Conservation (phyloP, 2,329 filamentous ascomycete species). For the Stemphylium vesicarium region DNA sequence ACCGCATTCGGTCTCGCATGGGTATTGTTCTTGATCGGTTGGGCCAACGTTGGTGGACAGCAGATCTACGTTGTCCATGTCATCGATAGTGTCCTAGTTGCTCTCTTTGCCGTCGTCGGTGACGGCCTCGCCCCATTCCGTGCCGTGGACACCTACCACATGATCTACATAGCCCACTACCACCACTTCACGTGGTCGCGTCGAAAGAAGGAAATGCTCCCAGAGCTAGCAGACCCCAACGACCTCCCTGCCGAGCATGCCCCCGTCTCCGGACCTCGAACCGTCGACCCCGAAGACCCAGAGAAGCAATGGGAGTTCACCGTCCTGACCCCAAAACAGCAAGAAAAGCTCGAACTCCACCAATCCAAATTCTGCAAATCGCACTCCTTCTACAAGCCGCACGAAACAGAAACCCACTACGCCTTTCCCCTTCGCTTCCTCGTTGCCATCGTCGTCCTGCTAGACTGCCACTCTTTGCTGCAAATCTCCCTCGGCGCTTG, state of each 20-base stretch:
- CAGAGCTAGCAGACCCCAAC: slow-evolving; percentile 70
- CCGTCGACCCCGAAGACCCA: slow-evolving; percentile 42
- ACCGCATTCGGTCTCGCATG: slow-evolving; percentile 85
- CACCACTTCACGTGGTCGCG: slow-evolving; percentile 69
- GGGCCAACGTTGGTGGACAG: slow-evolving; percentile 79
- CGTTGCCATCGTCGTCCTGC: slow-evolving; percentile 76
- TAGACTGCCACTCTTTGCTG: slow-evolving; percentile 79
- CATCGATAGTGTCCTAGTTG: slow-evolving; percentile 65
- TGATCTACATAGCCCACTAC: slow-evolving; percentile 81
- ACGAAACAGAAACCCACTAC: slow-evolving; percentile 81
- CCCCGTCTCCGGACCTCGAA: slow-evolving; percentile 51
- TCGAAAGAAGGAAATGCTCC: slow-evolving; percentile 67
- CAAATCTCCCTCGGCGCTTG: slow-evolving; percentile 80
- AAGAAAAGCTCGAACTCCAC: slow-evolving; percentile 74
- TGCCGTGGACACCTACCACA: slow-evolving; percentile 83
- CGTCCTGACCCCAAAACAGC: slow-evolving; percentile 69
- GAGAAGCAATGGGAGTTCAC: slow-evolving; percentile 58
- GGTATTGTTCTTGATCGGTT: slow-evolving; percentile 90
- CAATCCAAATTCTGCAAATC: slow-evolving; percentile 80
- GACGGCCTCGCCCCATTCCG: slow-evolving; percentile 73
- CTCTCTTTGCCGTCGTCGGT: slow-evolving; percentile 67
- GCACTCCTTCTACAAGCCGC: slow-evolving; percentile 88
- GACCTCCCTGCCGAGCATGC: slow-evolving; percentile 63
- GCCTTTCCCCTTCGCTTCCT: slow-evolving; percentile 78
- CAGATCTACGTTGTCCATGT: slow-evolving; percentile 67